Evolutionary conservation across 768 basidiomycete species (phyloP), one percentile per base, ranked within the genome.

Genomic region (Boletus fagicola): DNA sequence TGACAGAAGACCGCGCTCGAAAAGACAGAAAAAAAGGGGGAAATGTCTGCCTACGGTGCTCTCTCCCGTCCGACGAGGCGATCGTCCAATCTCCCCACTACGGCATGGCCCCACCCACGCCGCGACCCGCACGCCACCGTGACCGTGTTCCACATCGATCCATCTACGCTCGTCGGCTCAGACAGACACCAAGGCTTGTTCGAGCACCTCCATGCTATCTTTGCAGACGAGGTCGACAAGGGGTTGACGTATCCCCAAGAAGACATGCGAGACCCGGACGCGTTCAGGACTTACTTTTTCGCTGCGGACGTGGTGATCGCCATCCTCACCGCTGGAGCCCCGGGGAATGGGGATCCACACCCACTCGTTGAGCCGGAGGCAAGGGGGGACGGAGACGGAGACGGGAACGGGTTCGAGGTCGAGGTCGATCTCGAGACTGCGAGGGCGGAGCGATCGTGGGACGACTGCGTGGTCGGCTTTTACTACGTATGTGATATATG

Each of bases 211-310:
- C 79, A 80, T 60, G 39, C 57, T 33, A 75, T 84, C 26, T 95
- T 96, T 71, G 81, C 83, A n/a, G 76, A 78, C 51, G 91, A 89
- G 63, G 77, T 96, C 13, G 86, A 85, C 54, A 81, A 81, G 46
- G 94, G 94, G 1, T 65, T 76, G 60, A 92, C 94, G 9, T 96
- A 95, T 71, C 93, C 94, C 0, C 94, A 95, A 72, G 90, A 93
- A 72, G 80, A 79, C 40, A 74, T 79, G 18, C 75, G 78, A 51
- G 73, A 76, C 7, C 76, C 78, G 24, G 72, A 80, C 33, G 74
- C 78, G 3, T 97, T 94, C 72, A 81, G 79, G 56, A 76, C 78
- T 12, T 93, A 92, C 71, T 94, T 88, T 72, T 90, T 91, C 63
- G 81, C 83, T 1, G 87, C 80, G 22, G 90, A 90, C 62, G 86